Evolutionary conservation across 73 alveolate species (phyloP), one percentile per base, ranked within the genome.

Genomic region (Symbiodinium natans): DNA sequence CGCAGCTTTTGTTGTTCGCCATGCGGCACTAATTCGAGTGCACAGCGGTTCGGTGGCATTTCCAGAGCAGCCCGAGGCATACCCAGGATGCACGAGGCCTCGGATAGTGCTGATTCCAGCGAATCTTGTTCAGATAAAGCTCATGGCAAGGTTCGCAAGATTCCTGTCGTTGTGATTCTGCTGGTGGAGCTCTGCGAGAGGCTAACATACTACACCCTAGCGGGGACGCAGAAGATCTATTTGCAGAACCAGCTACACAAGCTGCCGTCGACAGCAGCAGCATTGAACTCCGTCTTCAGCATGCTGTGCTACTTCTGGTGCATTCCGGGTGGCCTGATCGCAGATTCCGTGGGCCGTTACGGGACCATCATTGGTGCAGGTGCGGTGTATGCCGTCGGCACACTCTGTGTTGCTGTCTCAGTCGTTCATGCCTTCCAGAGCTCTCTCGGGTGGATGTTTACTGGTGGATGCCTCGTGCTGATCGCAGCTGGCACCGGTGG

Each of bases 341-440:
- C 95, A 27, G 95, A 88, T 73, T 88, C 95, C 68, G 41, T 88
- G n/a, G 95, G 95, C 27, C 95, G 95, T 82, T 88, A 88, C 86
- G 63, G 63, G 73, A 88, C 95, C 74, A 88, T 88, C 95, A 88
- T 88, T 9, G 86, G 73, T 5, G 95, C 95, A 19, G 95, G 95
- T 38, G 31, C 42, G 9, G 85, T 88, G 25, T 88, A 88, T 68
- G 95, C 95, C 25, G 27, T 63, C 41, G 95, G 95, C 25, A 88
- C 95, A 6, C 25, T 88, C 29, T 59, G 85, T 15, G 95, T 88
- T 3, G 95, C 86, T 10, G n/a, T 88, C 29, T 27, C 95, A 0
- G 95, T 88, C 43, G 73, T 88, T n/a, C 73, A 88, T 27, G 74
- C 68, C 11, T n/a, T 88, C 36, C 95, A 88, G 40, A n/a, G 15